Evolutionary conservation across 2,329 filamentous ascomycete species (phyloP).

Genomic region (Penicillium sp.): DNA sequence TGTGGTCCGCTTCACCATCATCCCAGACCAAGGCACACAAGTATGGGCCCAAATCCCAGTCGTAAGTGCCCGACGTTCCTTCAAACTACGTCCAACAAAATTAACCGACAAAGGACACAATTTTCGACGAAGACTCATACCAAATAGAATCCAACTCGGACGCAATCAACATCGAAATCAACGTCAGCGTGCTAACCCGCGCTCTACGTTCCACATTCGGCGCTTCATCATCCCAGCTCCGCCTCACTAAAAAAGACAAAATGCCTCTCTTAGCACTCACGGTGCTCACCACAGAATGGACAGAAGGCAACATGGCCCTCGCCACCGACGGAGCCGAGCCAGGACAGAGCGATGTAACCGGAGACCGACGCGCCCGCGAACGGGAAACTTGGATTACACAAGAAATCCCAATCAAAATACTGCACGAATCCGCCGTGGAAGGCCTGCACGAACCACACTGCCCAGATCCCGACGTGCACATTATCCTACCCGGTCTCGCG

Average conservation of each 20-base stretch:
- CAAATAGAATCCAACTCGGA: conserved; percentile 86
- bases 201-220: conserved; percentile 87
- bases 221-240: conserved; percentile 76
- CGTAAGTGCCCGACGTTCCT: conserved; percentile 28
- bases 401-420: conserved; percentile 89
- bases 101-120: conserved; percentile 59
- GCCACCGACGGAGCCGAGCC: conserved; percentile 44
- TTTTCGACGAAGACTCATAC: conserved; percentile 76
- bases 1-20: conserved; percentile 88
- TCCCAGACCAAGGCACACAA: conserved; percentile 90
- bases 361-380: conserved; percentile 61
- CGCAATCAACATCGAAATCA: conserved; percentile 94
- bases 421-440: conserved; percentile 79
- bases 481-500: conserved; percentile 79
- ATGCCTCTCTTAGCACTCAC: conserved; percentile 85
- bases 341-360: conserved; percentile 31
- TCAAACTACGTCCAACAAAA: not conserved
- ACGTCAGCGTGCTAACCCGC: conserved; percentile 80
- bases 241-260: conserved; percentile 89
- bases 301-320: conserved; percentile 54
- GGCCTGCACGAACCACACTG: conserved; percentile 90
- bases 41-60: conserved; percentile 77
- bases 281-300: conserved; percentile 64
- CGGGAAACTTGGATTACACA: conserved; percentile 92
- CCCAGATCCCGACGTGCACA: conserved; percentile 89